These are phyloP conservation scores for Pterulicium gracile DNA, from an alignment of 1,284 basidiomycete species.

Conservation along the genomic window DNA sequence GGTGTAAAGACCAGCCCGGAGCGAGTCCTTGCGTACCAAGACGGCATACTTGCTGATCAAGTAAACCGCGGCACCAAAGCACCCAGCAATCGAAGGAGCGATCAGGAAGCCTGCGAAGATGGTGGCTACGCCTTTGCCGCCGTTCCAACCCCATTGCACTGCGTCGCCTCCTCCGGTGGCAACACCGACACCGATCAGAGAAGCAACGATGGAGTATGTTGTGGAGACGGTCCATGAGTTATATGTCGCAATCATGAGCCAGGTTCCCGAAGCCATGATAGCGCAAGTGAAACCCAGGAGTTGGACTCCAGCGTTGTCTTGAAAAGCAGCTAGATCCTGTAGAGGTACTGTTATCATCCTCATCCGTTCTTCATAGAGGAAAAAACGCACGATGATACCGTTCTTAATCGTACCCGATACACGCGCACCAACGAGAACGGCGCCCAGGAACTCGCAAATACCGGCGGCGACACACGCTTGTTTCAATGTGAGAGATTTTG, in stretches of 20 bases:
- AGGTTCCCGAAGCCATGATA: conserved; percentile 15
- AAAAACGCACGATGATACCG: conserved; percentile 16
- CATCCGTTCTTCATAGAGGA: no score
- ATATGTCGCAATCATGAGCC: conserved; percentile 19
- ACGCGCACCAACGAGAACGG: conserved; percentile 19
- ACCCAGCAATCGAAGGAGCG: conserved; percentile 16
- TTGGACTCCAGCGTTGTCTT: conserved; percentile 18
- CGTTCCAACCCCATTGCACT: conserved; percentile 20
- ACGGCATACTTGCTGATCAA: conserved; percentile 17
- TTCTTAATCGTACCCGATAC: conserved; percentile 21
- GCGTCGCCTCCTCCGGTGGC: conserved; percentile 17
- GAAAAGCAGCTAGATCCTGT: conserved; percentile 13
- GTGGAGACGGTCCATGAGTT: conserved; percentile 20
- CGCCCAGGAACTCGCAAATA: conserved; percentile 20
- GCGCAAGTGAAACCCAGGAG: conserved; percentile 19
- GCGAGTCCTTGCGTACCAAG: conserved; percentile 14
- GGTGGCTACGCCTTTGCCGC: conserved; percentile 18
- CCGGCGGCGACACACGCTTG: conserved; percentile 19
- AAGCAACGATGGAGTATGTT: conserved; percentile 19
- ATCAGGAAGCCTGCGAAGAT: conserved; percentile 18
- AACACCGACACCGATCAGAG: conserved; percentile 19
- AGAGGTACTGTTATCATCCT: no score
- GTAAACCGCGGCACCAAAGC: conserved; percentile 15
- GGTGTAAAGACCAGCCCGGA: conserved; percentile 14
- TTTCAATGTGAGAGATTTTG: conserved; percentile 17